Evolutionary conservation across 1,284 basidiomycete genomes (phyloP).

Genomic region (Cystobasidium sp.): DNA sequence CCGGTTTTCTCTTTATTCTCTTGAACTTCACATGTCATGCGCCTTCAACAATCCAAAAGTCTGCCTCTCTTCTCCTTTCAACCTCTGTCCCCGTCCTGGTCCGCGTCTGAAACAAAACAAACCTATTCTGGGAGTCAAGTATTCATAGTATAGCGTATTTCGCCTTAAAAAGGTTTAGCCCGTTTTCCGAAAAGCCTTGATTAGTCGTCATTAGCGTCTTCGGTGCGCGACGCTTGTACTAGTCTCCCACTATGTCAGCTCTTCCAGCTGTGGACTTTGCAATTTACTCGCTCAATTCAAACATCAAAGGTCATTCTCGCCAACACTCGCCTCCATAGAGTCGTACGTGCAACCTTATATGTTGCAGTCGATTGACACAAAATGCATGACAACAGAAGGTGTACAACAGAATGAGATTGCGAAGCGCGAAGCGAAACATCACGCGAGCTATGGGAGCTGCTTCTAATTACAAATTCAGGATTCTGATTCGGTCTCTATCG

Average conservation of each 20-base stretch:
- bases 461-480: no score
- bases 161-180: slow-evolving; percentile 2
- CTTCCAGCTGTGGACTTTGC: slow-evolving; percentile 4
- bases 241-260: background rate
- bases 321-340: no score
- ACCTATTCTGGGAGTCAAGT: slow-evolving; percentile 11
- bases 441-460: no score
- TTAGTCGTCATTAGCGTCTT: slow-evolving; percentile 20
- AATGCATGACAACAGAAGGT: no score
- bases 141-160: slow-evolving; percentile 15
- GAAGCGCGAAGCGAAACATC: no score
- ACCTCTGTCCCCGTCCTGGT: background rate
- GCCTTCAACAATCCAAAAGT: no score
- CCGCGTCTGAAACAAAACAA: background rate
- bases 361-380: no score
- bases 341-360: no score
- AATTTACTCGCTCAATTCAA: background rate
- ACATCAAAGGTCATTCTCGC: no score
- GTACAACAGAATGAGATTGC: no score
- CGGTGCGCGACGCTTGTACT: slow-evolving; percentile 2
- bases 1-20: background rate
- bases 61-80: background rate
- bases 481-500: no score
- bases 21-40: background rate
- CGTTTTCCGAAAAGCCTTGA: background rate